Conservation (phyloP, 257 asterid genomes). For the Lithospermum erythrorhizon region DNA sequence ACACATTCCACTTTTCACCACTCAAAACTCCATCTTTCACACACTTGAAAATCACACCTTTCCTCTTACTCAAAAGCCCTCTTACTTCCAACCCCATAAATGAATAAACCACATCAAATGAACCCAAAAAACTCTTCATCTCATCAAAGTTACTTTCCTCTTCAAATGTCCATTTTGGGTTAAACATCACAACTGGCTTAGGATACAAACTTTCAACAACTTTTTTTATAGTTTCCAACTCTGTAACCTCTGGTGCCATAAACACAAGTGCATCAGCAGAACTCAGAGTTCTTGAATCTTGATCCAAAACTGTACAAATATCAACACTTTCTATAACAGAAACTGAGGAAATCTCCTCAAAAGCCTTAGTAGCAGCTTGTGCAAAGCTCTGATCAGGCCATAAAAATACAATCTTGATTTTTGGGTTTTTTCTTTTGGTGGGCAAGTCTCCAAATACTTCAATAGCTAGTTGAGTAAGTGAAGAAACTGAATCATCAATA, state of each 20-base stretch:
- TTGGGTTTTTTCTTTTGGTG: conserved; percentile 43
- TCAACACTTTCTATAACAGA: conserved; percentile 37
- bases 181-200: conserved; percentile 66
- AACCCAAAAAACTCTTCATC: conserved; percentile 49
- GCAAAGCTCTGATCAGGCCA: conserved; percentile 42
- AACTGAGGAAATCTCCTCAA: conserved; percentile 32
- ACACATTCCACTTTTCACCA: conserved; percentile 71
- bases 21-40: conserved; percentile 67
- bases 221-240: conserved; percentile 35
- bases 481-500: conserved; percentile 54
- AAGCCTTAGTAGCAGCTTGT: conserved; percentile 41
- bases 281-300: conserved; percentile 25
- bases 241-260: conserved; percentile 47
- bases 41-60: conserved; percentile 66
- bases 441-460: conserved; percentile 58
- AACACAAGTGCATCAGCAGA: conserved; percentile 62
- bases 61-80: conserved; percentile 58
- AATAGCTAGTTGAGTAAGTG: conserved; percentile 54
- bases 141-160: conserved; percentile 53
- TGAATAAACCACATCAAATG: conserved; percentile 74
- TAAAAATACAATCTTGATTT: conserved; percentile 42
- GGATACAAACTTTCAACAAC: conserved; percentile 46
- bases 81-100: conserved; percentile 82
- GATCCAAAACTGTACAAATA: conserved; percentile 28
- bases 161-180: conserved; percentile 73